phyloP scores from a whole-genome alignment of 2,329 filamentous ascomycete genomes.

The Colletotrichum acutatum region DNA sequence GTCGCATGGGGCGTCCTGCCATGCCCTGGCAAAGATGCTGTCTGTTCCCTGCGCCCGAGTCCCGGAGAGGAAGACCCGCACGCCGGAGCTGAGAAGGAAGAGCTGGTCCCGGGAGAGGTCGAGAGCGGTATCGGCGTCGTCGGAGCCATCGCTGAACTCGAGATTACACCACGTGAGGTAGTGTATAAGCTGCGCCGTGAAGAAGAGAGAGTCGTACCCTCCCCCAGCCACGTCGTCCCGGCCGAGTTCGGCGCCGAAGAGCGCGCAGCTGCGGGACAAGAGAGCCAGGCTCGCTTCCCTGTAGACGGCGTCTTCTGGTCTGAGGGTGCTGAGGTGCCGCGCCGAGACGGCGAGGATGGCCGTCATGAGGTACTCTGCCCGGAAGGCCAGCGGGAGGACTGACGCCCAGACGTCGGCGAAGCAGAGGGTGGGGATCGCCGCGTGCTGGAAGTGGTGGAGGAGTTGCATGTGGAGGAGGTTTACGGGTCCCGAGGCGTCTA shows the following conservation, averaged over 20 bases:
- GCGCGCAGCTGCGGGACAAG: slow-evolving; percentile 38
- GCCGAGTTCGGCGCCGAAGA: slow-evolving; percentile 39
- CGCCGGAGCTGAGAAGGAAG: slow-evolving; percentile 42
- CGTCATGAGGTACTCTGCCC: slow-evolving; percentile 43
- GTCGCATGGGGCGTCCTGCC: slow-evolving; percentile 37
- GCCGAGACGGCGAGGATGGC: slow-evolving; percentile 39
- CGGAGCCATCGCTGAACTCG: slow-evolving; percentile 38
- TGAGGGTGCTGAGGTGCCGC: slow-evolving; percentile 38
- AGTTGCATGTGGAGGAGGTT: slow-evolving; percentile 46
- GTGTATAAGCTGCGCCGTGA: slow-evolving; percentile 44
- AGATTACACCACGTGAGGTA: slow-evolving; percentile 45
- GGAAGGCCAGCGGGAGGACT: slow-evolving; percentile 42
- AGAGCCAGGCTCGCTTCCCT: slow-evolving; percentile 38
- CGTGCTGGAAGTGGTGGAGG: slow-evolving; percentile 44
- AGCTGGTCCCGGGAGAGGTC: slow-evolving; percentile 42
- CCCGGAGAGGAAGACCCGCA: slow-evolving; percentile 31
- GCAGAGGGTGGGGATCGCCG: slow-evolving; percentile 40
- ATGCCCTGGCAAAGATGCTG: slow-evolving; percentile 37
- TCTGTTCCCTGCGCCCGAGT: slow-evolving; percentile 16
- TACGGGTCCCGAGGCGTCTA: slow-evolving; percentile 24
- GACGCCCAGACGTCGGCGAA: slow-evolving; percentile 42
- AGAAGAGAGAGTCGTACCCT: slow-evolving; percentile 31
- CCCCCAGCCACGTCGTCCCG: slow-evolving; percentile 5
- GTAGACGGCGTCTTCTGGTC: slow-evolving; percentile 35
- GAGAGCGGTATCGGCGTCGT: neutral